Conservation (phyloP, 1,139 yeast genomes). For the Blastobotrys aristatus region DNA sequence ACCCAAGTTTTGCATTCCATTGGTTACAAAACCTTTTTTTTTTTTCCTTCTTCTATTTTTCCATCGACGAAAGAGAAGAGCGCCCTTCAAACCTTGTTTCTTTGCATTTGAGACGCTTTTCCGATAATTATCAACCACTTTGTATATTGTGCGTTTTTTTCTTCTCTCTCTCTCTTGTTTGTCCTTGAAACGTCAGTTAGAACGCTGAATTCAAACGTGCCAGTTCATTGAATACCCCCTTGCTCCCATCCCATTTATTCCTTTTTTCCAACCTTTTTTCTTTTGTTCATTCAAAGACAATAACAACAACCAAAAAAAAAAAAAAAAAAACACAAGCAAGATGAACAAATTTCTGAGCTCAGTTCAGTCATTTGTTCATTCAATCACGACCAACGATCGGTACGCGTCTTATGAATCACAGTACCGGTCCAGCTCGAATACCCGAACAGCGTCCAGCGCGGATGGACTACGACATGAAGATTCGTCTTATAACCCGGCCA, state of each 20-base stretch:
- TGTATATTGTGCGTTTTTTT: too few species aligned
- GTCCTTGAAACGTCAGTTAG: too few species aligned
- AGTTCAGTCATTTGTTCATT: slow-evolving; percentile 49
- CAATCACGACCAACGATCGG: slow-evolving; percentile 60
- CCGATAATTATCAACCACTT: too few species aligned
- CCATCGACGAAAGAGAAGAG: too few species aligned
- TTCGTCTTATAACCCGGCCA: slow-evolving; percentile 10
- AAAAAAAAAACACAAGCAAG: not conserved
- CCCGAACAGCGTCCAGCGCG: slow-evolving; percentile 1
- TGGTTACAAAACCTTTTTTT: not conserved
- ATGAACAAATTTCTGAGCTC: slow-evolving; percentile 33
- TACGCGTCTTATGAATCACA: slow-evolving; percentile 51
- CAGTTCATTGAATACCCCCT: not conserved
- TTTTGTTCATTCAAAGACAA: not conserved
- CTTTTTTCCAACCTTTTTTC: not conserved
- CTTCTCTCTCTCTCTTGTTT: too few species aligned
- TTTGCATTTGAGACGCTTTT: too few species aligned
- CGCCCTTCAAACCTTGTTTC: too few species aligned
- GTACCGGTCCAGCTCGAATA: slow-evolving; percentile 16
- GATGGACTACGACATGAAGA: slow-evolving; percentile 14
- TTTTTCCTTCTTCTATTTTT: not conserved
- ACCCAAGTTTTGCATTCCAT: not conserved
- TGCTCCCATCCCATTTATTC: not conserved
- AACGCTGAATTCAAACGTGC: too few species aligned
- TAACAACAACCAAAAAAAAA: not conserved